A percentile compares a stretch with the other conserved stretches of the same genome.
Evolutionary conservation across 495 filamentous ascomycete species (phyloP).

Genomic region (Tuber calosporum): DNA sequence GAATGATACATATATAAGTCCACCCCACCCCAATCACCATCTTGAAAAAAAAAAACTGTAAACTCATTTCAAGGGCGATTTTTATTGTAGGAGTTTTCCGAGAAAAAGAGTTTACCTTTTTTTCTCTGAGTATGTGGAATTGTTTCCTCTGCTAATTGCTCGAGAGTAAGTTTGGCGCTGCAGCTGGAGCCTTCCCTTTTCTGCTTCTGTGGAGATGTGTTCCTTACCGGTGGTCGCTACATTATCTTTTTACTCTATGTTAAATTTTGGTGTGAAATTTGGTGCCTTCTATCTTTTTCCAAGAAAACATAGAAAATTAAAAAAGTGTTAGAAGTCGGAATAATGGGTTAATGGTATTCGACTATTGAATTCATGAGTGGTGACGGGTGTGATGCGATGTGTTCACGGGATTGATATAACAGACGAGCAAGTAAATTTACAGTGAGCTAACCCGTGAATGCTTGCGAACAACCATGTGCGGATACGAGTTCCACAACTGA

Average conservation of each 20-base stretch:
- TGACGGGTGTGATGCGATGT: not conserved
- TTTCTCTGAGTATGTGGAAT: not conserved
- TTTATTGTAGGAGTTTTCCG: constrained; percentile 2
- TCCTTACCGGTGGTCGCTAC: constrained; percentile 5
- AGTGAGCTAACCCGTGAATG: not conserved
- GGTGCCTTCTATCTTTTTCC: not conserved
- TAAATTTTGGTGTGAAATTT: not conserved
- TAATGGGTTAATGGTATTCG: not conserved
- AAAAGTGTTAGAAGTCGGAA: not conserved
- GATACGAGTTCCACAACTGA: not conserved
- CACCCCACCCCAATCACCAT: not conserved
- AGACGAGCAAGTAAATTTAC: too few relatives aligned
- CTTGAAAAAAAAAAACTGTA: not conserved
- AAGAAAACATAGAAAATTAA: not conserved
- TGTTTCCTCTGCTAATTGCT: not conserved
- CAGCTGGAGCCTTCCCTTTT: not conserved
- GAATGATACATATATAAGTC: not conserved
- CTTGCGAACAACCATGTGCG: not conserved
- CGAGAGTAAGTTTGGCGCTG: not conserved
- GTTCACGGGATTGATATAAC: not conserved
- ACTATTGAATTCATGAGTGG: not conserved
- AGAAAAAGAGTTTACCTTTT: not conserved
- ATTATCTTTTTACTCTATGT: not conserved
- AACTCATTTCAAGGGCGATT: constrained; percentile 2
- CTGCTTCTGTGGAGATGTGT: not conserved